phyloP scores from a whole-genome alignment of 2,329 filamentous ascomycete species.

The Microcyclospora tardicrescens region DNA sequence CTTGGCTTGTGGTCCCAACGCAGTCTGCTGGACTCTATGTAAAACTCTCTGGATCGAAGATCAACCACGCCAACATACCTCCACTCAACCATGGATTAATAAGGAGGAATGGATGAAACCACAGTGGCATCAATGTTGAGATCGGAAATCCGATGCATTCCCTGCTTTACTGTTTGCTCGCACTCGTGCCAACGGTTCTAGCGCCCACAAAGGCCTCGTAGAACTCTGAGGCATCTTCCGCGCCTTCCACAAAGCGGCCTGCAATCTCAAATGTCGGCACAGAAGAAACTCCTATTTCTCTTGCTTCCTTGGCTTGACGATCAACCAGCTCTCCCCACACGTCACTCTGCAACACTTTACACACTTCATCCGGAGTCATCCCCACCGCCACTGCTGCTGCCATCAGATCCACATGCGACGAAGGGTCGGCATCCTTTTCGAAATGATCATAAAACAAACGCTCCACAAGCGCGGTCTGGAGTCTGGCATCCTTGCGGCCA shows the following conservation, averaged over 20 bases:
- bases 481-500: slow-evolving; percentile 5
- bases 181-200: background rate
- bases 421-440: slow-evolving; percentile 22
- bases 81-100: no score
- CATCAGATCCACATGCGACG: slow-evolving; percentile 12
- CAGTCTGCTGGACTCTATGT: no score
- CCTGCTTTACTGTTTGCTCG: no score
- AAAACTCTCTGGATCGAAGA: no score
- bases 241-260: slow-evolving; percentile 6
- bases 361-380: slow-evolving; percentile 7
- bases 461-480: slow-evolving; percentile 14
- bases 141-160: no score
- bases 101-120: no score
- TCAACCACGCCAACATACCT: no score
- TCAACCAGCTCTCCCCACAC: slow-evolving; percentile 6
- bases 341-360: slow-evolving; percentile 4
- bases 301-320: slow-evolving; percentile 3
- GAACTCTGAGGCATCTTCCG: slow-evolving; percentile 7
- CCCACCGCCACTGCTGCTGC: slow-evolving; percentile 13
- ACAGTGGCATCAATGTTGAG: no score
- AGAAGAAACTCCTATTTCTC: slow-evolving; percentile 4
- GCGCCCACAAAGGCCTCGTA: slow-evolving; percentile 5
- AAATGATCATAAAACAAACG: slow-evolving; percentile 20
- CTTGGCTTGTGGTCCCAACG: no score
- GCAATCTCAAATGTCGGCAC: slow-evolving; percentile 26